These are phyloP conservation scores for Penicillium pulvis DNA, from an alignment of 495 filamentous ascomycete species.

Conservation along the genomic window DNA sequence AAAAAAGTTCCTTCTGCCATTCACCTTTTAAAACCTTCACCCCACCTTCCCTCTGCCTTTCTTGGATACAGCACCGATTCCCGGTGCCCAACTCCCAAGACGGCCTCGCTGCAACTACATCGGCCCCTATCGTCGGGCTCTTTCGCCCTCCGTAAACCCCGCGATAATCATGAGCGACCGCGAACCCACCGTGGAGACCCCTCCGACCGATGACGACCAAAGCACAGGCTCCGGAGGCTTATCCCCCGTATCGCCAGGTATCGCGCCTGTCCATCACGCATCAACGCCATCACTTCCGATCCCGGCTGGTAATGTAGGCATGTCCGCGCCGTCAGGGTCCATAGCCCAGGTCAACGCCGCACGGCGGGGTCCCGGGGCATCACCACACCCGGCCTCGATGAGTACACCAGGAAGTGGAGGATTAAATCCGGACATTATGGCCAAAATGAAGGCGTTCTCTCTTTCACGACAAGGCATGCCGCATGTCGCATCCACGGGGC, in stretches of 20 bases:
- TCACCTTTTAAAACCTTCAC: slow-evolving; percentile 1
- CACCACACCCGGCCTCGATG: slow-evolving; percentile 54
- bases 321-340: slow-evolving; percentile 77
- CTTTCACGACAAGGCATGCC: slow-evolving; percentile 59
- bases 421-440: slow-evolving; percentile 78
- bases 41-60: slow-evolving; percentile 11
- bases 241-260: slow-evolving; percentile 1
- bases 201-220: slow-evolving; percentile 31
- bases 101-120: slow-evolving; percentile 28
- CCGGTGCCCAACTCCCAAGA: slow-evolving; percentile 20
- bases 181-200: slow-evolving; percentile 21
- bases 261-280: slow-evolving; percentile 3
- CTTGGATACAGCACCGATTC: slow-evolving; percentile 14
- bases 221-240: slow-evolving; percentile 11
- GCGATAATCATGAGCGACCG: slow-evolving; percentile 17
- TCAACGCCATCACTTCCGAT: slow-evolving; percentile 33
- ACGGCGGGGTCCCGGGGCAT: slow-evolving; percentile 52
- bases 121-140: slow-evolving; percentile 27
- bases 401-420: slow-evolving; percentile 56
- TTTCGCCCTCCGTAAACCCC: slow-evolving; percentile 16
- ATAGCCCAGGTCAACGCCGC: slow-evolving; percentile 82
- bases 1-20: slow-evolving; percentile 4
- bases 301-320: slow-evolving; percentile 42
- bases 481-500: slow-evolving; percentile 38
- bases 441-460: slow-evolving; percentile 78